Conservation (phyloP, 208 protist species). For the Porcisia deanei region DNA sequence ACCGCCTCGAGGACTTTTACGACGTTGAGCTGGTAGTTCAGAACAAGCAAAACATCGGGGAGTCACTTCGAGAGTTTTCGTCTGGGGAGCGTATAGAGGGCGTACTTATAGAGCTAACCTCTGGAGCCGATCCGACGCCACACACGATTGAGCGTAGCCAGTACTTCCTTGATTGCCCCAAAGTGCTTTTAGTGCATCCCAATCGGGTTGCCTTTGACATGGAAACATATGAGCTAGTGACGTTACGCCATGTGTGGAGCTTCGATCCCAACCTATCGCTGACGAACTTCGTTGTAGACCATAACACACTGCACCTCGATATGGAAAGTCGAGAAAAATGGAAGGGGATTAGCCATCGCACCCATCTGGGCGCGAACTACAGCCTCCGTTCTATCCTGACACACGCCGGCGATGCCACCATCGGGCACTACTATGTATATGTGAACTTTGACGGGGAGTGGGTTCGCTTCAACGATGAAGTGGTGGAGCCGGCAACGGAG, state of each 20-base stretch:
- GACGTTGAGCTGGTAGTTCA: conserved; percentile 91
- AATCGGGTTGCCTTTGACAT: conserved; percentile 89
- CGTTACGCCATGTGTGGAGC: conserved; percentile 80
- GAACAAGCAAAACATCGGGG: conserved; percentile 63
- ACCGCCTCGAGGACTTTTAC: conserved; percentile 82
- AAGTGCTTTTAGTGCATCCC: conserved; percentile 89
- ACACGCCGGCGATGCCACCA: conserved; percentile 72
- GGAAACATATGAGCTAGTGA: conserved; percentile 70
- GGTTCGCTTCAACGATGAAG: conserved; percentile 80
- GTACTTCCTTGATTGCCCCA: conserved; percentile 74
- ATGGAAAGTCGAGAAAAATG: conserved; percentile 51
- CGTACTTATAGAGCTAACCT: conserved; percentile 66
- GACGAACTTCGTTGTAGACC: conserved; percentile 47
- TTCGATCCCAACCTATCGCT: conserved; percentile 73
- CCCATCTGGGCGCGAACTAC: conserved; percentile 46
- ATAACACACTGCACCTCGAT: conserved; percentile 42
- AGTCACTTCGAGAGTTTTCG: conserved; percentile 72
- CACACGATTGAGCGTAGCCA: conserved; percentile 80
- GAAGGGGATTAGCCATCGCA: conserved; percentile 17
- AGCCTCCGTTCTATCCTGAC: conserved; percentile 83
- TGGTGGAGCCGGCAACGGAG: conserved; percentile 47
- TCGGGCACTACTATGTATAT: conserved; percentile 92
- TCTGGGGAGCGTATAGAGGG: conserved; percentile 85
- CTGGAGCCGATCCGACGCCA: conserved; percentile 38
- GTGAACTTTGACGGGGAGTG: conserved; percentile 64